Base-by-base conservation (phyloP, 441 rosid genomes). In the Euphorbia celastroides region DNA sequence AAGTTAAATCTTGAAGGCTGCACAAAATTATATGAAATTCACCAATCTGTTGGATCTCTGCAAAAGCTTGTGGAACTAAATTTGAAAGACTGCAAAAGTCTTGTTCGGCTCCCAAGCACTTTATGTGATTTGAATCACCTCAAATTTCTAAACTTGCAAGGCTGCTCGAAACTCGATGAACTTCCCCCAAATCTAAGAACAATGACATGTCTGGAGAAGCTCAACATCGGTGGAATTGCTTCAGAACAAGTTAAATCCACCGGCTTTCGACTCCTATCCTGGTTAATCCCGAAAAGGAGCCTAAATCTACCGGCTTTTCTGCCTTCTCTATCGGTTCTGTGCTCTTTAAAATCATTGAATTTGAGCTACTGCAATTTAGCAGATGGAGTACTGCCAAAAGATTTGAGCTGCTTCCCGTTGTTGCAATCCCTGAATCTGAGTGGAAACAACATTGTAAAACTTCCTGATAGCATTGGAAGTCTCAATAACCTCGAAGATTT, bases 361-460 rank as follows among this genome's bases (percentile, higher is more conserved):
- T 66, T 82, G 13, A 73, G 74, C 64, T 77, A 79, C 57, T 75
- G 83, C 80, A 81, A 81, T 72, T 72, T 83, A 60, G 2, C 5
- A n/a, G 83, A 82, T 60, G 72, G 68, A 38, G 67, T 55, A 19
- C 77, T 85, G 34, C 87, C 84, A 0, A 62, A n/a, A 57, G 81
- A 76, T 52, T 22, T 81, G 38, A 59, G 73, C 50, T 54, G 72
- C 72, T 70, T 86, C 28, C 75, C 78, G 63, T 72, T 70, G 11
- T 66, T 81, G 32, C 7, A 26, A 60, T 32, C 57, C 13, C 72
- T 82, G 34, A 72, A 73, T 70, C 68, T 79, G 41, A 79, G 77
- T 44, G 78, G 77, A 6, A 83, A 81, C 57, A 48, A 70, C 57
- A 79, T 87, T 41, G 32, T 65, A 5, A 51, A 65, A 70, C 19